Evolutionary conservation across 192 early-diverging fungal genomes (phyloP), one percentile per base, ranked within the genome.

Genomic region (Podila clonocystis): DNA sequence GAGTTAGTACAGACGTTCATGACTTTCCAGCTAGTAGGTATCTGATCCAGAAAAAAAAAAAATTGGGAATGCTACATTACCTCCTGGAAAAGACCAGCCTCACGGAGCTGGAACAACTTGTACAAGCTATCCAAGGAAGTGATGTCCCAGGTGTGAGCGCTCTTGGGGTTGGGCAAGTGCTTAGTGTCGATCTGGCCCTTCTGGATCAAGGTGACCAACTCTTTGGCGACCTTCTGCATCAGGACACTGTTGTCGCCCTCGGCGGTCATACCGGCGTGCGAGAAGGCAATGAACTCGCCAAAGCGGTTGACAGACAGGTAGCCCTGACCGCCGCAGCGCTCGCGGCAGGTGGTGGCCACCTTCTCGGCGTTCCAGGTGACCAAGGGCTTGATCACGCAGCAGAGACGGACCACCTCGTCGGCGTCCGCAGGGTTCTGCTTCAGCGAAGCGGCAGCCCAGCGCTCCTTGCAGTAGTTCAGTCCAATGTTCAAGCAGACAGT

Each of bases 141-240:
- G 3, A 91, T 31, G 67, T 90, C 86, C 91, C 90, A 91, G 30
- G 31, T 30, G 13, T 49, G 24, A 20, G 85, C 76, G 55, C 61
- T 68, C 72, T 71, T 67, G 20, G 85, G 82, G 50, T 82, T 70
- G 17, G 86, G 71, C 34, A 88, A 72, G 20, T 58, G 30, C 58
- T 60, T 70, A n/a, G 20, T 15, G 59, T 70, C 55, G 50, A 83
- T 65, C n/a, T 70, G 57, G 6, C 86, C 85, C 62, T 82, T 80
- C 57, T 91, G 69, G 50, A 91, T 63, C 30, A 84, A 85, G 5
- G 87, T 84, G 3, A 94, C 75, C 15, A 93, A 75, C 78, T 94
- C 93, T 80, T 94, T 94, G 74, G 88, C 77, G 36, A 93, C 92
- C 84, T 94, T 94, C 72, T 92, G 91, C 85, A 91, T 93, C 66